Conservation (phyloP, 2,329 filamentous ascomycete species). For the Aspergillus ochraceoroseus region DNA sequence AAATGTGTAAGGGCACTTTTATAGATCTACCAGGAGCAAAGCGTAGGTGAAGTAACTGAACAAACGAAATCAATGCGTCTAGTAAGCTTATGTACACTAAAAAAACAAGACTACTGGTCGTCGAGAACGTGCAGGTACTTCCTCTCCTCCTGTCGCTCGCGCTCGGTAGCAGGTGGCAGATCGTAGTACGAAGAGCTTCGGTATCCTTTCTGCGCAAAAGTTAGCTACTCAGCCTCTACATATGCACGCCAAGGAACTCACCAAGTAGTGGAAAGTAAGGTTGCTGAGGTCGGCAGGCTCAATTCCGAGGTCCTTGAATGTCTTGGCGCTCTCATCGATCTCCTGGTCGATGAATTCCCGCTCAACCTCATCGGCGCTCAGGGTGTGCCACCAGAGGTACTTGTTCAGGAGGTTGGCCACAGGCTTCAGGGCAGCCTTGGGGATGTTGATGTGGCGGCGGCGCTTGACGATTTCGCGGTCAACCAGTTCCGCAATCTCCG, state of each 20-base stretch:
- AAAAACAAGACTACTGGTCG: conserved; percentile 60
- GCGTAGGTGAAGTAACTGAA: conserved; percentile 10
- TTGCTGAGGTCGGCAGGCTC: conserved; percentile 80
- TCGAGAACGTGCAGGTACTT: conserved; percentile 94
- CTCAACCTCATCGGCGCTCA: conserved; percentile 81
- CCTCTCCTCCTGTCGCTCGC: conserved; percentile 89
- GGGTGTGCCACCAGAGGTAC: conserved; percentile 79
- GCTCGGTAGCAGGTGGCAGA: conserved; percentile 87
- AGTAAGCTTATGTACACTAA: conserved; percentile 41
- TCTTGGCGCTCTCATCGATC: conserved; percentile 88
- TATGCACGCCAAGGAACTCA: conserved; percentile 45
- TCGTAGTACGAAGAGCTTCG: conserved; percentile 86
- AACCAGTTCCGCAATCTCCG: conserved; percentile 79
- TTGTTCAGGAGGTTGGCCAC: conserved; percentile 70
- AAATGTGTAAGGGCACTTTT: neutral
- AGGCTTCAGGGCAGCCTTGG: conserved; percentile 73
- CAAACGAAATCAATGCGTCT: conserved; percentile 37
- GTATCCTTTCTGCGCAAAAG: conserved; percentile 67
- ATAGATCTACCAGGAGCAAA: neutral
- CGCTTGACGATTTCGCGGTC: conserved; percentile 89
- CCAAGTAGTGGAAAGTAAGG: conserved; percentile 90
- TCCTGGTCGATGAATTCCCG: conserved; percentile 87
- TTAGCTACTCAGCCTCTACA: conserved; percentile 14
- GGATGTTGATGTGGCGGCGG: conserved; percentile 85
- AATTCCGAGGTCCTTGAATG: conserved; percentile 88